Conservation (phyloP, 2,329 filamentous ascomycete genomes). For the Ascochyta rabiei region DNA sequence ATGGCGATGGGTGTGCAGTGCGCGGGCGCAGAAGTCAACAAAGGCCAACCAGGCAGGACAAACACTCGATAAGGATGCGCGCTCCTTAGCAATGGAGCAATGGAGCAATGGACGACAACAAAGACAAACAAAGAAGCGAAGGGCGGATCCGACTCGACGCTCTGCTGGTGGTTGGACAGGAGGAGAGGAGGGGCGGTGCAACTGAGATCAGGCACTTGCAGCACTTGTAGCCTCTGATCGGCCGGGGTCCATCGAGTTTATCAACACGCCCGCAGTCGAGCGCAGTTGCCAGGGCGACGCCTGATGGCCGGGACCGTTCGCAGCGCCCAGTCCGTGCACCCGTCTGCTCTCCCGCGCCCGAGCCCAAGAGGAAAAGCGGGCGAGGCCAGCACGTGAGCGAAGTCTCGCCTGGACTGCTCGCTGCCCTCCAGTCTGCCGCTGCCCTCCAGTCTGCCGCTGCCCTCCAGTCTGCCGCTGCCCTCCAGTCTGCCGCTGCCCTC, state of each 20-base stretch:
- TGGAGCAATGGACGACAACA: background rate
- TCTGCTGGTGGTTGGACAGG: conserved; percentile 8
- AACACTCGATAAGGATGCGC: conserved; percentile 17
- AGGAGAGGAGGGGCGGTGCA: conserved; percentile 12
- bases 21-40: conserved; percentile 1
- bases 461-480: too few species aligned
- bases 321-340: background rate
- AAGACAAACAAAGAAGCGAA: conserved; percentile 12
- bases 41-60: background rate
- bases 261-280: conserved; percentile 12
- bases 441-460: too few species aligned
- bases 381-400: conserved; percentile 9
- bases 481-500: too few species aligned
- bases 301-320: conserved; percentile 2
- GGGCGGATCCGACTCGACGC: conserved; percentile 6
- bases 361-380: background rate
- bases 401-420: too few species aligned
- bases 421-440: too few species aligned
- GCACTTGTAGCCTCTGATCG: background rate
- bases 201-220: conserved; percentile 12
- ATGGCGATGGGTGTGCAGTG: too few species aligned
- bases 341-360: background rate
- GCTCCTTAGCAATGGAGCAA: background rate
- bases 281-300: conserved; percentile 8
- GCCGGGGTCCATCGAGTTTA: conserved; percentile 11